A percentile compares a stretch with the other conserved stretches of the same genome.
Conservation (phyloP, 1,139 yeast species). For the Pichia sp. region DNA sequence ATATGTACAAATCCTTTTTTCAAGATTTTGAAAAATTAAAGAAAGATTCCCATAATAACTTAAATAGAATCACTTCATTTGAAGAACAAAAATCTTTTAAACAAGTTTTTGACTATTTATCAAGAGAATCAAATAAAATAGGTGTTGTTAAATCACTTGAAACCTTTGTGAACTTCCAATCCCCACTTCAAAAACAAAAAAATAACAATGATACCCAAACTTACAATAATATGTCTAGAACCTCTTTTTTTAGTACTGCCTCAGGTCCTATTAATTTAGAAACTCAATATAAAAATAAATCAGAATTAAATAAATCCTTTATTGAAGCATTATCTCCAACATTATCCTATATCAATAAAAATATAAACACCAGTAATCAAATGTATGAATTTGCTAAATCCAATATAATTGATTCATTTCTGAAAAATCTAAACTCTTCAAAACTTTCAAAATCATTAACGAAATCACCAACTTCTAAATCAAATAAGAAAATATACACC, state of each 20-base stretch:
- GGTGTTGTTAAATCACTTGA: slow-evolving; percentile 26
- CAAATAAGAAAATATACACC: not conserved
- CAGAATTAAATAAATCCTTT: slow-evolving; percentile 12
- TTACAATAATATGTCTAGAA: not conserved
- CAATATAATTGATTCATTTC: slow-evolving; percentile 21
- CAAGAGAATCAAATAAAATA: slow-evolving; percentile 21
- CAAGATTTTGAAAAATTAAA: slow-evolving; percentile 24
- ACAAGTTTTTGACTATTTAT: slow-evolving; percentile 26
- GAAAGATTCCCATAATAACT: slow-evolving; percentile 15
- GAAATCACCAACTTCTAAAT: not conserved
- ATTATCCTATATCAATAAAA: slow-evolving; percentile 20
- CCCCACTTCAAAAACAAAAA: slow-evolving; percentile 10
- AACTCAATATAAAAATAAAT: slow-evolving; percentile 15
- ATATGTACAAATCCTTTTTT: slow-evolving; percentile 24
- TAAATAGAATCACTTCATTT: slow-evolving; percentile 23
- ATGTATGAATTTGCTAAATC: slow-evolving; percentile 21
- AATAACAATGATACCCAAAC: not conserved
- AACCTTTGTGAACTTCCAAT: slow-evolving; percentile 19
- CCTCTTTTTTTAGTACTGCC: slow-evolving; percentile 11
- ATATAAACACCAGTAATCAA: slow-evolving; percentile 18
- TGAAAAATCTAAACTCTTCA: slow-evolving; percentile 1
- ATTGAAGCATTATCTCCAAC: slow-evolving; percentile 22
- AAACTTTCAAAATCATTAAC: not conserved
- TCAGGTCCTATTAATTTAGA: slow-evolving; percentile 17
- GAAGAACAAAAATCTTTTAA: slow-evolving; percentile 30